phyloP scores from a whole-genome alignment of 768 basidiomycete species.

The Calocera cornea region DNA sequence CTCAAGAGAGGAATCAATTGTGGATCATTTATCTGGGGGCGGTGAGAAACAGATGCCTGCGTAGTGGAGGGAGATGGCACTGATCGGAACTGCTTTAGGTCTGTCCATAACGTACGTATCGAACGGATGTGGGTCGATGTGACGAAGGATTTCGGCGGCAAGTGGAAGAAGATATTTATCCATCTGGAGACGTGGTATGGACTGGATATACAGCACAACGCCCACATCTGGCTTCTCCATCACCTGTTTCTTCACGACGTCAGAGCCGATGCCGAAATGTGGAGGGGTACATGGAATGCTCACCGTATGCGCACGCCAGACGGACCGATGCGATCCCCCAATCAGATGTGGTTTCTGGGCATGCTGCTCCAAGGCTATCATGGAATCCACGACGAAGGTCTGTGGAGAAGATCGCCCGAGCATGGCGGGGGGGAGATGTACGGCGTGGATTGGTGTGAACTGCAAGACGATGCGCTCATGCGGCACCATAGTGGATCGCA shows the following conservation, averaged over 20 bases:
- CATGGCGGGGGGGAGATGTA: not conserved
- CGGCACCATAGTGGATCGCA: conserved; percentile 7
- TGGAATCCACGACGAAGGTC: not conserved
- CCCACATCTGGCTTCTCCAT: conserved; percentile 9
- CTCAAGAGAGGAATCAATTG: not conserved
- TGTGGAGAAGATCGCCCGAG: not conserved
- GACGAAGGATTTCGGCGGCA: not conserved
- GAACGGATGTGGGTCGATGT: conserved; percentile 10
- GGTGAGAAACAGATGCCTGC: too few relatives aligned
- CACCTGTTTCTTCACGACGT: conserved; percentile 5
- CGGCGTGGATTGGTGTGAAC: conserved; percentile 18
- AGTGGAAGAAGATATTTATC: conserved; percentile 4
- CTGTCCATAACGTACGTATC: conserved; percentile 5
- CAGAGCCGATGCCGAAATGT: not conserved
- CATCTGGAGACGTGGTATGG: not conserved
- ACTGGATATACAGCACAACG: not conserved
- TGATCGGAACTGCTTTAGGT: too few relatives aligned
- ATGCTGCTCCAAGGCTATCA: not conserved
- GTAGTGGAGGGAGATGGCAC: too few relatives aligned
- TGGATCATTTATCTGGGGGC: conserved; percentile 10
- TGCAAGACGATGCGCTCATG: conserved; percentile 12
- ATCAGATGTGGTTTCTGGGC: not conserved
- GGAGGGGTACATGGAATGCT: not conserved
- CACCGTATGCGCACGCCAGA: not conserved
- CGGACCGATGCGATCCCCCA: not conserved